Conservation (phyloP, 306 rosid genomes). For the Fragaria vesca region DNA sequence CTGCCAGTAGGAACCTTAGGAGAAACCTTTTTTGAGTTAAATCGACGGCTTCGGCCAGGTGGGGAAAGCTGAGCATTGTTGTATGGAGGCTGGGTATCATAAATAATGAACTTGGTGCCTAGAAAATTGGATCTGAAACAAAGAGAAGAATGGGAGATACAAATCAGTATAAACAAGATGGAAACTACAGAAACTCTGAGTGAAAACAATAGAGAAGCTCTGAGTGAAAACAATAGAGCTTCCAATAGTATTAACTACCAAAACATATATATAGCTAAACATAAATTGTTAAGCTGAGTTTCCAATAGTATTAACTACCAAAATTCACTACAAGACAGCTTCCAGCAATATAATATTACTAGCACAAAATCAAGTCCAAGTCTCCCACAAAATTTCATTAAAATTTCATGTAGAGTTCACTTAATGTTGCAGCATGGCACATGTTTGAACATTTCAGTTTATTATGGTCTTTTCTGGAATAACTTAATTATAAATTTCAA, state of each 20-base stretch:
- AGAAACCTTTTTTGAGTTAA: slow-evolving; percentile 78
- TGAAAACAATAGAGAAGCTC: neutral
- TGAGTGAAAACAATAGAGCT: neutral
- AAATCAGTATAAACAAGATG: neutral
- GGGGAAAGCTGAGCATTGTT: slow-evolving; percentile 54
- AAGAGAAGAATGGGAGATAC: neutral
- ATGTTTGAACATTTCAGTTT: neutral
- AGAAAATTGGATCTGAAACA: slow-evolving; percentile 83
- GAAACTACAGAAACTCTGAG: neutral
- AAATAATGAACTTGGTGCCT: slow-evolving; percentile 87
- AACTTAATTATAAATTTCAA: neutral
- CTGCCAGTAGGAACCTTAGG: slow-evolving; percentile 86
- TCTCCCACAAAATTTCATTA: neutral
- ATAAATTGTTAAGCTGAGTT: neutral
- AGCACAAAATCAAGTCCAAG: neutral
- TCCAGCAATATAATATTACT: neutral
- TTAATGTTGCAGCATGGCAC: neutral
- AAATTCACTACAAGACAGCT: neutral
- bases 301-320: neutral
- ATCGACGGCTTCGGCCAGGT: slow-evolving; percentile 79
- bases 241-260: too few species aligned
- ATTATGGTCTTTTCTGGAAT: neutral
- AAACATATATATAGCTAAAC: neutral
- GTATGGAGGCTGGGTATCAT: slow-evolving; percentile 86
- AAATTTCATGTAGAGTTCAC: neutral